Evolutionary conservation across 352 stramenopile species (phyloP).

Genomic region (Nothophytophthora sp.): DNA sequence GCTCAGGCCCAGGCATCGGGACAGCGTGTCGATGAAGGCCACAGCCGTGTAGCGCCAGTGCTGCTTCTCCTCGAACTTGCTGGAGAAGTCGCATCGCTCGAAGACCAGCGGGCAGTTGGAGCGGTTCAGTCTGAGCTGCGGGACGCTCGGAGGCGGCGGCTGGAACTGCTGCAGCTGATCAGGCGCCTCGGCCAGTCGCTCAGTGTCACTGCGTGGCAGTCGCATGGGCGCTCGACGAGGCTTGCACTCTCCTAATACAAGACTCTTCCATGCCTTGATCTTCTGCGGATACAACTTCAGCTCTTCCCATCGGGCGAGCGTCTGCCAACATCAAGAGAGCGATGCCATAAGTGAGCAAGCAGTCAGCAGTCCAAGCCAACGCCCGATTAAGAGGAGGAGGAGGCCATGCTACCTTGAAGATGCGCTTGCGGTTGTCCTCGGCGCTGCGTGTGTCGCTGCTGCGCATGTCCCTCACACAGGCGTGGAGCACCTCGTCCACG

Average conservation of each 20-base stretch:
- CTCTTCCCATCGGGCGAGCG: slow-evolving; percentile 82
- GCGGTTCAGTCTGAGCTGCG: slow-evolving; percentile 63
- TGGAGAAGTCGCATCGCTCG: slow-evolving; percentile 60
- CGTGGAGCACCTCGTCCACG: slow-evolving; percentile 76
- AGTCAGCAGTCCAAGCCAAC: not conserved
- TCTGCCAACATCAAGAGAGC: slow-evolving; percentile 30
- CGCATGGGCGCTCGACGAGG: slow-evolving; percentile 49
- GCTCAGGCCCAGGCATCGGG: slow-evolving; percentile 63
- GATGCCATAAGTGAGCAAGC: too few relatives aligned
- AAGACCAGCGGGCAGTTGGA: slow-evolving; percentile 78
- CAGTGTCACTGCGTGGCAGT: slow-evolving; percentile 60
- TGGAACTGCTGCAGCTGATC: slow-evolving; percentile 81
- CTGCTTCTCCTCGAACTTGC: slow-evolving; percentile 67
- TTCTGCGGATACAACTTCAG: slow-evolving; percentile 77
- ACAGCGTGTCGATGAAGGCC: slow-evolving; percentile 81
- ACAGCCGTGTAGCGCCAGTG: slow-evolving; percentile 83
- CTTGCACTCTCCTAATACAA: slow-evolving; percentile 73
- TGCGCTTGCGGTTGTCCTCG: slow-evolving; percentile 68
- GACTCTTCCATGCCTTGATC: slow-evolving; percentile 78
- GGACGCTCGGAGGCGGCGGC: slow-evolving; percentile 40
- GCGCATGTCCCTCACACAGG: slow-evolving; percentile 66
- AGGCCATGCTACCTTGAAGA: slow-evolving; percentile 60
- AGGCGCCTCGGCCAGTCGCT: slow-evolving; percentile 63
- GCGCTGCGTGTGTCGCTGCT: slow-evolving; percentile 64
- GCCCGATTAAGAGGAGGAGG: not conserved